Percentiles rank a stretch among this genome's conserved stretches.
phyloP scores from a whole-genome alignment of 495 filamentous ascomycete species.

The Xylaria scruposa region DNA sequence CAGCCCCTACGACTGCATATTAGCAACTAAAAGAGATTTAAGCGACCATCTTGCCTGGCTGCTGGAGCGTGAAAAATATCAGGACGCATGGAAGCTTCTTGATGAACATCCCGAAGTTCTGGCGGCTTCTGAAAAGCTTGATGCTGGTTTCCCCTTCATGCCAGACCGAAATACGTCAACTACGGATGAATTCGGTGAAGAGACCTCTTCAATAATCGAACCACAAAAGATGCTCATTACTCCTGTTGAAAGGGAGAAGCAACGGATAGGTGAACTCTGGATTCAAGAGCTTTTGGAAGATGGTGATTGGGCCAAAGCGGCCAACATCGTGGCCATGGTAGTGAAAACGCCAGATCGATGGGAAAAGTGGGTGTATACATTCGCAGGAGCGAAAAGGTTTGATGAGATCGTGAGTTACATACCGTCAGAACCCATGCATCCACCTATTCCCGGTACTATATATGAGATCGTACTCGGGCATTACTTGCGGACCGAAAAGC shows the following conservation, averaged over 20 bases:
- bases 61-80: conserved; percentile 75
- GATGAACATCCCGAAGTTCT: conserved; percentile 82
- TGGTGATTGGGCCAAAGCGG: conserved; percentile 77
- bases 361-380: conserved; percentile 94
- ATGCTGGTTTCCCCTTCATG: conserved; percentile 50
- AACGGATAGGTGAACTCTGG: conserved; percentile 91
- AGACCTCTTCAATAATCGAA: conserved; percentile 68
- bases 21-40: conserved; percentile 84
- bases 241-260: conserved; percentile 85
- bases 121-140: conserved; percentile 41
- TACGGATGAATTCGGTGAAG: conserved; percentile 81
- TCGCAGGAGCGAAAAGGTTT: conserved; percentile 81
- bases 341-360: conserved; percentile 78
- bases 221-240: conserved; percentile 56
- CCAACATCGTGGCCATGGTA: conserved; percentile 78
- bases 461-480: conserved; percentile 88
- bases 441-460: conserved; percentile 78
- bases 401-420: conserved; percentile 89
- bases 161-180: conserved; percentile 55
- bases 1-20: conserved; percentile 92
- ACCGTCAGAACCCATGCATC: conserved; percentile 73
- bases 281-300: conserved; percentile 78
- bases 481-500: conserved; percentile 76
- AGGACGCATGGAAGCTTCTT: conserved; percentile 85
- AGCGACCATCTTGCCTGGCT: conserved; percentile 87